phyloP scores from a whole-genome alignment of 331 rosid genomes.

The Telfairia occidentalis region DNA sequence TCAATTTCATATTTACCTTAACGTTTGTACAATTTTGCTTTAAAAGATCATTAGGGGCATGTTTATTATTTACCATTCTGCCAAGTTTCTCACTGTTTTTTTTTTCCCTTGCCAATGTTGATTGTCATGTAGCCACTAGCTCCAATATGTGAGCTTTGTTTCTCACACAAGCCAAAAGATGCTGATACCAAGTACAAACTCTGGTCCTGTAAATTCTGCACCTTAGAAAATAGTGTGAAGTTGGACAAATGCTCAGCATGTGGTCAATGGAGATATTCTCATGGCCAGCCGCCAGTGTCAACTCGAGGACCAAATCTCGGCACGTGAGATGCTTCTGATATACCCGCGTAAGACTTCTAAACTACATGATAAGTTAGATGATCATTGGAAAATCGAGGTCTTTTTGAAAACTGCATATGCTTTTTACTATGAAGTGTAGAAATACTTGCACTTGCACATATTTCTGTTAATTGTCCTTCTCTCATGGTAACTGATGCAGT shows the following conservation, averaged over 20 bases:
- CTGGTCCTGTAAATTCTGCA: conserved; percentile 80
- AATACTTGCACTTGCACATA: not conserved
- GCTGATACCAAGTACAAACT: conserved; percentile 30
- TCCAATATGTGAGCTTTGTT: conserved; percentile 65
- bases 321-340: conserved; percentile 23
- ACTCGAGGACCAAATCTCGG: conserved; percentile 40
- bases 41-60: not conserved
- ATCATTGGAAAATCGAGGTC: too few species aligned
- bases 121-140: conserved; percentile 48
- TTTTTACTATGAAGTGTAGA: not conserved
- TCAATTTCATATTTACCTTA: not conserved
- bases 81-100: not conserved
- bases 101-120: conserved; percentile 21
- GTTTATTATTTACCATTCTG: not conserved
- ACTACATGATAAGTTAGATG: not conserved
- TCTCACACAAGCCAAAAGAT: conserved; percentile 46
- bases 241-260: conserved; percentile 81
- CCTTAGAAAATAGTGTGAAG: conserved; percentile 64
- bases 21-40: not conserved
- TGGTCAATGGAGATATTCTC: conserved; percentile 74
- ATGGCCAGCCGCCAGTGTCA: conserved; percentile 48
- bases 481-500: not conserved
- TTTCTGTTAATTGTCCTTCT: not conserved
- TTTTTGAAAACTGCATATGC: too few species aligned
- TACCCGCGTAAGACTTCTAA: not conserved